Percentiles rank a stretch among this genome's conserved stretches.
Conservation (phyloP, 176 grass and related monocot species). For the Oryza australiensis region DNA sequence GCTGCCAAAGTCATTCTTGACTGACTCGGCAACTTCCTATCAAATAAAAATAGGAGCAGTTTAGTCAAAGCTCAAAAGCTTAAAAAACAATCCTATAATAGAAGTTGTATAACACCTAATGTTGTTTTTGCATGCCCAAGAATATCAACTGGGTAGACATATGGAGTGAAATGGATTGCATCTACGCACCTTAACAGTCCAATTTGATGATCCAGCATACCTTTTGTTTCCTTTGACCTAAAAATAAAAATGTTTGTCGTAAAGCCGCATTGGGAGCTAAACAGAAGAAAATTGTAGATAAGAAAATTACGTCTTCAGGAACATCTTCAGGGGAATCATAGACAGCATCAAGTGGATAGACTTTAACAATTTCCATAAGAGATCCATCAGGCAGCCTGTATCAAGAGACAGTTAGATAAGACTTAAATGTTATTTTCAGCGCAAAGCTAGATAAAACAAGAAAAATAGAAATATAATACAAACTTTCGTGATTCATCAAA, state of each 20-base stretch:
- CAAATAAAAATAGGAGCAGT: constrained; percentile 10
- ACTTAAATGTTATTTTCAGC: not conserved
- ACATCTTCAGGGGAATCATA: constrained; percentile 90
- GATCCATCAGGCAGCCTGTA: constrained; percentile 84
- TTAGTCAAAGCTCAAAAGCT: constrained; percentile 20
- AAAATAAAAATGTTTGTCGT: not conserved
- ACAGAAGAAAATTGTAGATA: constrained; percentile 3
- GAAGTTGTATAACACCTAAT: not conserved
- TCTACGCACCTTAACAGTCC: constrained; percentile 71
- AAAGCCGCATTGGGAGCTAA: constrained; percentile 2
- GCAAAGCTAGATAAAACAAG: constrained; percentile 1
- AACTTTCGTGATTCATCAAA: constrained; percentile 42
- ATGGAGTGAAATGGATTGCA: constrained; percentile 9
- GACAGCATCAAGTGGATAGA: constrained; percentile 93
- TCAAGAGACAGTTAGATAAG: constrained; percentile 22
- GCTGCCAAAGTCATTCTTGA: constrained; percentile 92
- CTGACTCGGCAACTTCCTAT: constrained; percentile 86
- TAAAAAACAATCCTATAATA: not conserved
- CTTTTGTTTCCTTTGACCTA: constrained; percentile 91
- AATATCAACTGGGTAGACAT: not conserved
- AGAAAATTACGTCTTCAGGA: constrained; percentile 78
- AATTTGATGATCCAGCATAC: constrained; percentile 89
- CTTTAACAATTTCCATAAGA: constrained; percentile 91
- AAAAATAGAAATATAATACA: constrained; percentile 27
- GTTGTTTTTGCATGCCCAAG: constrained; percentile 13